A percentile compares a stretch with the other conserved stretches of the same genome.
These are phyloP conservation scores for Fomitiporia mediterranea DNA, from an alignment of 1,284 basidiomycete genomes.

Conservation along the genomic window DNA sequence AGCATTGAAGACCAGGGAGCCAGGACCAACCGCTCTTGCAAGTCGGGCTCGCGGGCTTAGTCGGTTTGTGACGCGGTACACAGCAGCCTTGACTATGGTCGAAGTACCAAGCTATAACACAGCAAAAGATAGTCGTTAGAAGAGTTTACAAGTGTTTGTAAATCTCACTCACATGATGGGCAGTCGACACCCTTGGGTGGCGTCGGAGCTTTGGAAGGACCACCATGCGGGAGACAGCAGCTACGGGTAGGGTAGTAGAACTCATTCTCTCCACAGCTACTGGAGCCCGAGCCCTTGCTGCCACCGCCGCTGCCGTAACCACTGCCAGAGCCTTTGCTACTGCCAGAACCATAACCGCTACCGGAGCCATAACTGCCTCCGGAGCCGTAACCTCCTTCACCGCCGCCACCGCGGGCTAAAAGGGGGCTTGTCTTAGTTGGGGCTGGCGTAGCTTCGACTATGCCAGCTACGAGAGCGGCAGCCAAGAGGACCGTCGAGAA, in stretches of 20 bases:
- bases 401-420: neutral
- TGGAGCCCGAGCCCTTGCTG: neutral
- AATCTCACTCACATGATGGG: slow-evolving; percentile 12
- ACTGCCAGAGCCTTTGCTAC: too few species aligned
- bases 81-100: slow-evolving; percentile 20
- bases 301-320: too few species aligned
- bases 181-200: slow-evolving; percentile 17
- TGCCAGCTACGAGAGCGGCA: slow-evolving; percentile 16
- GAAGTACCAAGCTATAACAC: slow-evolving; percentile 19
- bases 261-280: slow-evolving; percentile 9
- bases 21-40: slow-evolving; percentile 15
- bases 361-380: too few species aligned
- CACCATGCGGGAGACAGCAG: slow-evolving; percentile 21
- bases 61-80: slow-evolving; percentile 13
- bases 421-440: slow-evolving; percentile 10
- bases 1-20: slow-evolving; percentile 15
- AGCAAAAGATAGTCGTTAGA: neutral
- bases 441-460: slow-evolving; percentile 17
- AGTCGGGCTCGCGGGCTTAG: slow-evolving; percentile 11
- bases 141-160: neutral
- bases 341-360: too few species aligned
- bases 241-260: slow-evolving; percentile 19
- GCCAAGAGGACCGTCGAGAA: slow-evolving; percentile 19
- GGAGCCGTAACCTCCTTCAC: too few species aligned
- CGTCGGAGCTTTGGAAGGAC: slow-evolving; percentile 14